These are phyloP conservation scores for Phlebopus sp. DNA, from an alignment of 1,284 basidiomycete species.

Conservation along the genomic window DNA sequence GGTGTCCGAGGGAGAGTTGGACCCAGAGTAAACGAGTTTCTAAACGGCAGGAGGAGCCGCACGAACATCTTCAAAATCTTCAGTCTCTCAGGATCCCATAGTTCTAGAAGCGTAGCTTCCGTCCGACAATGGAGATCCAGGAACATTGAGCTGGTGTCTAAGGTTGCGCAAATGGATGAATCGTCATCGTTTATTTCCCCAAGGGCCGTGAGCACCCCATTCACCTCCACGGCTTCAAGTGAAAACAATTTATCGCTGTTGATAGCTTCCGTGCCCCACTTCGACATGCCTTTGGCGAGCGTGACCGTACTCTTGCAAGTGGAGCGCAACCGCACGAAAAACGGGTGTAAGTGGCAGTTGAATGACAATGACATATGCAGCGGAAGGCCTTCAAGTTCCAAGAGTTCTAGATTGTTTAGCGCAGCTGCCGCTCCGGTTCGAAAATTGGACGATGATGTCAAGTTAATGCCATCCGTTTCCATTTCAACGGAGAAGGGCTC, in stretches of 20 bases:
- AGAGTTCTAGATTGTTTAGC: constrained; percentile 9
- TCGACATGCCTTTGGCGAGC: constrained; percentile 22
- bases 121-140: constrained; percentile 50
- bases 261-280: constrained; percentile 33
- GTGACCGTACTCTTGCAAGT: constrained; percentile 19
- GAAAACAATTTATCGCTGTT: constrained; percentile 53
- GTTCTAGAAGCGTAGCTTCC: constrained; percentile 65
- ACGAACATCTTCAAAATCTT: constrained; percentile 47
- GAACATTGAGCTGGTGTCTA: constrained; percentile 52
- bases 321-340: constrained; percentile 44
- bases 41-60: constrained; percentile 16
- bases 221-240: constrained; percentile 53
- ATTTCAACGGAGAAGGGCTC: constrained; percentile 51
- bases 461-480: constrained; percentile 45
- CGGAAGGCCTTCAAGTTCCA: constrained; percentile 27
- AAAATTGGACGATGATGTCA: constrained; percentile 37
- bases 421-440: constrained; percentile 25
- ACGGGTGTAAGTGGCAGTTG: constrained; percentile 39
- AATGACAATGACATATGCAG: constrained; percentile 39
- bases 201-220: constrained; percentile 41
- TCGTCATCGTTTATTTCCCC: constrained; percentile 49
- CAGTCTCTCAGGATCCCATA: constrained; percentile 71
- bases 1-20: constrained; percentile 30
- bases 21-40: constrained; percentile 24
- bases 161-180: constrained; percentile 33